A percentile compares a stretch with the other conserved stretches of the same genome.
Evolutionary conservation across 495 filamentous ascomycete genomes (phyloP).

Genomic region (Hypomontagnella submonticulosa): DNA sequence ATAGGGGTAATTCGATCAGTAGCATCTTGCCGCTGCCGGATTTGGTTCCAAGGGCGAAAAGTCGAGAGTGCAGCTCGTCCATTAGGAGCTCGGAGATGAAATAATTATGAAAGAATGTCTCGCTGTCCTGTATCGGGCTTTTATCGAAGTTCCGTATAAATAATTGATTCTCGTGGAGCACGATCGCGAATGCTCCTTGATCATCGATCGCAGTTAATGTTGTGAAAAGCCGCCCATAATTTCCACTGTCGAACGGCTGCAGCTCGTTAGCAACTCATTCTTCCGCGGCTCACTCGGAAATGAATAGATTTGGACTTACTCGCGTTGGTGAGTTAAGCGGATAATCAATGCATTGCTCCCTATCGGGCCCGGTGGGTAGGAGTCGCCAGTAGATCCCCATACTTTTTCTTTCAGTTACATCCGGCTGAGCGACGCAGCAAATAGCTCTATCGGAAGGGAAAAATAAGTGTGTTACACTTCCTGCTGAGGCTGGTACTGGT

Average conservation of each 20-base stretch:
- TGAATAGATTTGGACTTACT: constrained; percentile 18
- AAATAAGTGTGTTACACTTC: constrained; percentile 41
- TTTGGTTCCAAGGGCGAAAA: constrained; percentile 46
- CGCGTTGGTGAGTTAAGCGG: constrained; percentile 3
- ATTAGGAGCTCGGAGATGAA: constrained; percentile 47
- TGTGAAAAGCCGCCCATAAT: constrained; percentile 47
- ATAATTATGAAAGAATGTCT: constrained; percentile 45
- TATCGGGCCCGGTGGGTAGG: neutral
- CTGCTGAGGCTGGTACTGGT: constrained; percentile 39
- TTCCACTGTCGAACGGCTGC: constrained; percentile 45
- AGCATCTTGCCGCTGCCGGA: constrained; percentile 38
- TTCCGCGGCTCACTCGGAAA: neutral
- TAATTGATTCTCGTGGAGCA: constrained; percentile 46
- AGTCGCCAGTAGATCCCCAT: constrained; percentile 21
- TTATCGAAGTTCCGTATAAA: constrained; percentile 39
- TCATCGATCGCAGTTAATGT: constrained; percentile 40
- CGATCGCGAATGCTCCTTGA: constrained; percentile 42
- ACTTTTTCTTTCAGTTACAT: constrained; percentile 34
- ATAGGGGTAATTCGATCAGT: constrained; percentile 45
- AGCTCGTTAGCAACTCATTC: constrained; percentile 3
- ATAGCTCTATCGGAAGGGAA: constrained; percentile 43
- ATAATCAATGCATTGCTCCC: constrained; percentile 9
- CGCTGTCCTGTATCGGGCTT: constrained; percentile 3
- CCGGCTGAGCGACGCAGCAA: constrained; percentile 45
- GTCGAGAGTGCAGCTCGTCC: constrained; percentile 32